Evolutionary conservation across 257 asterid species (phyloP).

Genomic region (Lycium barbarum): DNA sequence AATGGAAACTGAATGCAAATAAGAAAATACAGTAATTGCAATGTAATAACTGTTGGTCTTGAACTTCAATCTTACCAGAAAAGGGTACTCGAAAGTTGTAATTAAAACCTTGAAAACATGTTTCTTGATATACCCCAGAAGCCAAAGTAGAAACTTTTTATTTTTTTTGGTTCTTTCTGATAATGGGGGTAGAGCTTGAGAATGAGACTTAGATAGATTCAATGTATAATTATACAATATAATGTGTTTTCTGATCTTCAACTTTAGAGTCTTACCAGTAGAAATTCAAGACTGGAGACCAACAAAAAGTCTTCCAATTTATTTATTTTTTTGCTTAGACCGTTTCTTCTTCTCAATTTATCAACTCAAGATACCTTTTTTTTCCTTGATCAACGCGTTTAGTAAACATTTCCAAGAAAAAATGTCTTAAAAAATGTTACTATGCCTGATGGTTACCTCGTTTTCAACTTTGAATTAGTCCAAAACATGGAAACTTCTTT

Average conservation of each 20-base stretch:
- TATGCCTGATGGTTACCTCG: background rate
- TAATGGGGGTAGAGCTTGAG: background rate
- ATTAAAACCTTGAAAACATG: constrained; percentile 2
- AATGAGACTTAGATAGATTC: background rate
- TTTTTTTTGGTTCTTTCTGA: background rate
- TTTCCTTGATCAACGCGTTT: constrained; percentile 38
- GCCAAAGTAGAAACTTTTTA: constrained; percentile 7
- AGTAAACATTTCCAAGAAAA: constrained; percentile 17
- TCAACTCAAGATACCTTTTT: background rate
- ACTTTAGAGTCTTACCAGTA: constrained; percentile 2
- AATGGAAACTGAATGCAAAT: background rate
- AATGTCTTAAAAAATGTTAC: background rate
- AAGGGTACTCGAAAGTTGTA: background rate
- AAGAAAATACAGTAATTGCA: background rate
- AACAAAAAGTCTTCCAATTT: background rate
- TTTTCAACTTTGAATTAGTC: constrained; percentile 29
- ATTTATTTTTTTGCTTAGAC: background rate
- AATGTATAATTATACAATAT: background rate
- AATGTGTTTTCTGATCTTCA: constrained; percentile 11
- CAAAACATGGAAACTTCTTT: constrained; percentile 2
- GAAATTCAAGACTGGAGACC: constrained; percentile 24
- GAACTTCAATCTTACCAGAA: constrained; percentile 22
- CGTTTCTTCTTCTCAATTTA: background rate
- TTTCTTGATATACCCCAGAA: background rate
- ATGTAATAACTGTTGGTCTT: background rate